Evolutionary conservation across 1,139 yeast genomes (phyloP).

Genomic region (Lipomyces yarrowii): DNA sequence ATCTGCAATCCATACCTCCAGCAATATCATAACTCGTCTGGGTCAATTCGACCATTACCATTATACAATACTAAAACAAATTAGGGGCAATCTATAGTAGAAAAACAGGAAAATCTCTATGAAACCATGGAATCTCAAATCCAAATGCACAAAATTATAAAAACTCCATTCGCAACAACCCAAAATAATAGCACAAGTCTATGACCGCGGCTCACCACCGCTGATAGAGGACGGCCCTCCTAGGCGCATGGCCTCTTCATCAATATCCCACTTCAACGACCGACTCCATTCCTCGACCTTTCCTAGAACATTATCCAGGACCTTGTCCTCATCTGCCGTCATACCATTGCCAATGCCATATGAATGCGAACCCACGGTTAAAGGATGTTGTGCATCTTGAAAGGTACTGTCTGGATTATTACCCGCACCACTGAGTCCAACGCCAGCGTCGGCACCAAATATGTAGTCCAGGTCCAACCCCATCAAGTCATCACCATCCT

Average conservation of each 20-base stretch:
- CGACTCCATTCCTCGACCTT: constrained; percentile 17
- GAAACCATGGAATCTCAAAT: background rate
- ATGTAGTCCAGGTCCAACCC: constrained; percentile 6
- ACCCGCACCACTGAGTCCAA: background rate
- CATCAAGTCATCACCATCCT: background rate
- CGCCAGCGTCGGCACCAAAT: background rate
- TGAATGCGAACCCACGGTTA: background rate
- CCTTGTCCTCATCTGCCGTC: constrained; percentile 7
- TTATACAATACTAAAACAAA: background rate
- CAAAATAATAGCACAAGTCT: background rate
- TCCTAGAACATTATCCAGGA: constrained; percentile 13
- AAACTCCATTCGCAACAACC: background rate
- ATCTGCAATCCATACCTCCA: no score
- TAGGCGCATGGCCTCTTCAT: constrained; percentile 19
- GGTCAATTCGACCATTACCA: background rate
- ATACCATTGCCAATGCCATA: constrained; percentile 1
- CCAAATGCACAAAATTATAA: background rate
- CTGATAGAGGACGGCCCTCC: constrained; percentile 2
- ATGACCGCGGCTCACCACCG: constrained; percentile 1
- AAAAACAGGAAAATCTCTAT: background rate
- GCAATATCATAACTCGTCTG: no score
- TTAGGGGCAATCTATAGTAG: background rate
- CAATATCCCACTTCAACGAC: constrained; percentile 16
- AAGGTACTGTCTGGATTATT: constrained; percentile 2
- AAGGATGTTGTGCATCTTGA: constrained; percentile 10